phyloP scores from a whole-genome alignment of 2,329 filamentous ascomycete species.

The Diplodia seriata region DNA sequence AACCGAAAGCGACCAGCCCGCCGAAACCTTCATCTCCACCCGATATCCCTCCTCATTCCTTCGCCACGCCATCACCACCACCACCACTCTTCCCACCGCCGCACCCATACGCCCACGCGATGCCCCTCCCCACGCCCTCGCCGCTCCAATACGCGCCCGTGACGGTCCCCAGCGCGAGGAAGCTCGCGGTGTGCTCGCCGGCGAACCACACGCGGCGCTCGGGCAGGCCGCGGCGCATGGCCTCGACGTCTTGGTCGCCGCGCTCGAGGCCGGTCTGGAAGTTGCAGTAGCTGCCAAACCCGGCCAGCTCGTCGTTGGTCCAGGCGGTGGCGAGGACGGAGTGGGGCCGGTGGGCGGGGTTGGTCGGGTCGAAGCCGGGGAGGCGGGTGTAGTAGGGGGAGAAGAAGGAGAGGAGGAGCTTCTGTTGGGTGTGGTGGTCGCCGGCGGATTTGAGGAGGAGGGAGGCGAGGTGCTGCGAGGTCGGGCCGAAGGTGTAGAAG shows the following conservation, averaged over 20 bases:
- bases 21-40: neutral
- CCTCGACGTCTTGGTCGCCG: conserved; percentile 75
- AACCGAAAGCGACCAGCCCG: neutral
- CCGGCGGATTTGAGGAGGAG: conserved; percentile 39
- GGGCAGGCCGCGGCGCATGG: conserved; percentile 62
- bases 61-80: neutral
- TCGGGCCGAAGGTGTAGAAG: conserved; percentile 76
- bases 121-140: conserved; percentile 73
- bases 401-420: conserved; percentile 75
- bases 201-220: conserved; percentile 81
- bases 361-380: conserved; percentile 66
- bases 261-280: conserved; percentile 77
- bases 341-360: conserved; percentile 66
- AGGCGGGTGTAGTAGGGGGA: conserved; percentile 78
- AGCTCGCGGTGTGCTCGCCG: conserved; percentile 89
- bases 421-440: conserved; percentile 46
- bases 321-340: conserved; percentile 75
- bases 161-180: conserved; percentile 85
- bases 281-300: conserved; percentile 83
- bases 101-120: conserved; percentile 62
- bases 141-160: conserved; percentile 94
- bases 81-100: neutral
- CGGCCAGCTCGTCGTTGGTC: conserved; percentile 79
- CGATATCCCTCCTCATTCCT: neutral
- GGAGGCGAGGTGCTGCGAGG: conserved; percentile 43